Evolutionary conservation across 805 yeast species (phyloP), one percentile per base, ranked within the genome.

Genomic region (Zygotorulaspora sp.): DNA sequence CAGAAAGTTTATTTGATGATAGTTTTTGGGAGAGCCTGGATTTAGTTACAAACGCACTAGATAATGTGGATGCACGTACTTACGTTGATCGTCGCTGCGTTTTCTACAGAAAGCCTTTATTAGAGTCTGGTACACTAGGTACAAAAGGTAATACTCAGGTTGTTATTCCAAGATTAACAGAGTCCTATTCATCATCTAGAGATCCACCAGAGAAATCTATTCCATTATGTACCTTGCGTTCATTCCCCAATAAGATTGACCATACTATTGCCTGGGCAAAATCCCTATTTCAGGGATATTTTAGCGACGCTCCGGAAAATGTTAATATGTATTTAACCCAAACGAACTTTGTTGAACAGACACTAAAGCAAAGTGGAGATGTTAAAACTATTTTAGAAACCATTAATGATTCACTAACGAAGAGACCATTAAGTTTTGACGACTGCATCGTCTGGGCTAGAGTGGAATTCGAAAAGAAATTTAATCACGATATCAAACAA

Each of bases 211-310:
- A 92, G 70, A 88, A 88, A 66, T 80, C 96, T 3, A 89, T 92
- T 57, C 99, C 99, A 21, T 73, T 92, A 56, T 92, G 99, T 74
- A 92, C 99, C 2, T 73, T 92, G 59, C 80, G 97, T 66, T 85
- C 96, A 3, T 92, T 92, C 81, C 99, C 99, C 40, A 85, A 88
- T 65, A 90, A 90, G 66, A 92, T 92, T 54, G 99, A 92, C 61
- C 99, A 92, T 60, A 92, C 99, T 1, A 92, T 92, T 66, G 97
- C 98, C 5, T 92, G 99, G 99, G 95, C 97, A 11, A 94, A 94
- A 67, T 80, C 88, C 13, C 71, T 87, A 58, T 92, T 92, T 74
- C 92, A 84, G 70, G 96, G 92, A 14, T 87, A 78, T 57, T 92
- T 92, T 63, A 71, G 78, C 24, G 96, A 90, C 44, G 74, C 87